Evolutionary conservation across 1,284 basidiomycete genomes (phyloP).

Genomic region (Spongiforma sp.): DNA sequence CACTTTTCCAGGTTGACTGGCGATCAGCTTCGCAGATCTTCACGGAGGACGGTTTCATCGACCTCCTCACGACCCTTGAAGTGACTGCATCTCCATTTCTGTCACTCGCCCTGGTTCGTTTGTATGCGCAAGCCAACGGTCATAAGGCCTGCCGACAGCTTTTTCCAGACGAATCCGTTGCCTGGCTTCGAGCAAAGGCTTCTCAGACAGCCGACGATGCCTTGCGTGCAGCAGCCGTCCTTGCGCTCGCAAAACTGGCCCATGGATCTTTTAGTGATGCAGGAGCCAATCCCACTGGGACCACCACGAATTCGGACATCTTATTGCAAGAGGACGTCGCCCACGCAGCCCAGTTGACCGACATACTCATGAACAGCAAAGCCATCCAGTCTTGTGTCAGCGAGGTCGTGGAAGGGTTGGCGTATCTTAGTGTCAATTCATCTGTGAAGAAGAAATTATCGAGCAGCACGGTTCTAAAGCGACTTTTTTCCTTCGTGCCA

Average conservation of each 20-base stretch:
- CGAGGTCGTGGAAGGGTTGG: conserved; percentile 83
- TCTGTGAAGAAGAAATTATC: conserved; percentile 70
- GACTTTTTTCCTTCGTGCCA: conserved; percentile 66
- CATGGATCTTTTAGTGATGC: conserved; percentile 59
- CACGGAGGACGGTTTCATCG: conserved; percentile 60
- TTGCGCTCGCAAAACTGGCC: conserved; percentile 80
- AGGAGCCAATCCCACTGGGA: conserved; percentile 35
- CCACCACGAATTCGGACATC: conserved; percentile 34
- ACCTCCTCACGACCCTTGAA: conserved; percentile 66
- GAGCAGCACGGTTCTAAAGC: conserved; percentile 61
- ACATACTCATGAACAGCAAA: conserved; percentile 51
- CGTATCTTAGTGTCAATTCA: conserved; percentile 76
- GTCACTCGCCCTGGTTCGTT: conserved; percentile 63
- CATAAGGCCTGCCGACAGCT: conserved; percentile 72
- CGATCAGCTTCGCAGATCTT: conserved; percentile 66
- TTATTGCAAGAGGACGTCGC: conserved; percentile 47
- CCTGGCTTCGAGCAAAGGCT: conserved; percentile 68
- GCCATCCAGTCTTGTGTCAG: conserved; percentile 47
- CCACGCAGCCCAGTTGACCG: conserved; percentile 62
- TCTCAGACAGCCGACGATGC: conserved; percentile 50
- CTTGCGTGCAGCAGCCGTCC: conserved; percentile 67
- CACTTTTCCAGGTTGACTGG: conserved; percentile 80
- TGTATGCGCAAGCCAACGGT: conserved; percentile 75
- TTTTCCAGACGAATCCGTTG: conserved; percentile 56
- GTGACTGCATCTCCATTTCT: conserved; percentile 55